Evolutionary conservation across 2,329 filamentous ascomycete species (phyloP).

Genomic region (Allantophomopsis cytisporea): DNA sequence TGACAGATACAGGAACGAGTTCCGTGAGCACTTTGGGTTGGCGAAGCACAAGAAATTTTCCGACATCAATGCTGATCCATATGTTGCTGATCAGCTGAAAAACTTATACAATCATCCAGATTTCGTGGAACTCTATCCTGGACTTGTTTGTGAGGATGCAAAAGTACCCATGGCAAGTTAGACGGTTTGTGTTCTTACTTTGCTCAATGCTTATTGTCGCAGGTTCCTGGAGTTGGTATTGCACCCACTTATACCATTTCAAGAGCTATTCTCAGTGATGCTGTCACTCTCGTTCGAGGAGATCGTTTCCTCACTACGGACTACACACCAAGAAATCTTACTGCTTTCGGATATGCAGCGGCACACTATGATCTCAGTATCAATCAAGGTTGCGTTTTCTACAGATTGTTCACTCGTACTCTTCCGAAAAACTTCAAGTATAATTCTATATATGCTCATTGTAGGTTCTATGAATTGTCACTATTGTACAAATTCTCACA

Average conservation of each 20-base stretch:
- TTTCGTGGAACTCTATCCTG: conserved; percentile 55
- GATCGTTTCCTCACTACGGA: conserved; percentile 35
- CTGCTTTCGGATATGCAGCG: conserved; percentile 72
- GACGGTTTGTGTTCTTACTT: background rate
- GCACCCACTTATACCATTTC: conserved; percentile 35
- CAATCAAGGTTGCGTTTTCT: conserved; percentile 72
- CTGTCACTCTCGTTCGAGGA: conserved; percentile 42
- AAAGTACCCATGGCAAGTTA: conserved; percentile 27
- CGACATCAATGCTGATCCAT: conserved; percentile 67
- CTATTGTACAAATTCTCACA: too few relatives aligned
- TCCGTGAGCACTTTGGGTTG: conserved; percentile 68
- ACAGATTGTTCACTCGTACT: conserved; percentile 66
- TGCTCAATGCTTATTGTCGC: background rate
- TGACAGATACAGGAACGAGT: conserved; percentile 44
- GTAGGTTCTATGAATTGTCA: too few relatives aligned
- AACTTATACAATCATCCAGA: conserved; percentile 35
- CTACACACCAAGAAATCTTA: conserved; percentile 47
- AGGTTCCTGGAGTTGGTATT: conserved; percentile 31
- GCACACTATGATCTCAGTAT: conserved; percentile 56
- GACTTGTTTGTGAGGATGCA: conserved; percentile 42
- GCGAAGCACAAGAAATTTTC: conserved; percentile 65
- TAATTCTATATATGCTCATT: conserved; percentile 66
- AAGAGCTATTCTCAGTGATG: conserved; percentile 41
- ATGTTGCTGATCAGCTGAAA: conserved; percentile 42
- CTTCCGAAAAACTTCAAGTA: conserved; percentile 66